Conservation (phyloP, 192 early-diverging fungal species). For the Entrophospora sp. region DNA sequence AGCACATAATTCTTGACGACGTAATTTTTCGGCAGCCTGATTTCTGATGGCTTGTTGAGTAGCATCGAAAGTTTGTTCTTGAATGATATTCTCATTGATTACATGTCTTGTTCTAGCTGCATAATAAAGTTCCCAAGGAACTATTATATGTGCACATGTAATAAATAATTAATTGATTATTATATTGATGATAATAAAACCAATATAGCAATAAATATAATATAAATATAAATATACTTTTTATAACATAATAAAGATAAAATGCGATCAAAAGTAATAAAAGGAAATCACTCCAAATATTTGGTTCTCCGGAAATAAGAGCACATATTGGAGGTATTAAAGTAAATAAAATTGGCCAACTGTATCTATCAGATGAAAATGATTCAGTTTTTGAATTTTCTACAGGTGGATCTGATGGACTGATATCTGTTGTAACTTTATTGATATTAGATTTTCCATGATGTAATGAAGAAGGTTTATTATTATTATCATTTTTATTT, state of each 20-base stretch:
- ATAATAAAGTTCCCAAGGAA: conserved; percentile 53
- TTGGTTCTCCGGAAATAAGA: conserved; percentile 46
- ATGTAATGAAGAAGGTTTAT: neutral
- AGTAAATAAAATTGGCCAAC: conserved; percentile 52
- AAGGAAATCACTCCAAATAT: conserved; percentile 51
- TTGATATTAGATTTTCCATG: neutral
- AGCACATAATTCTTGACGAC: conserved; percentile 40
- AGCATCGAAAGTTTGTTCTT: conserved; percentile 23
- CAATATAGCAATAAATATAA: neutral
- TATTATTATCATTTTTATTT: neutral
- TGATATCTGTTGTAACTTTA: conserved; percentile 1
- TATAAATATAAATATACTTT: conserved; percentile 37
- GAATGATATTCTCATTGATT: conserved; percentile 24
- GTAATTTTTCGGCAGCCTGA: conserved; percentile 33
- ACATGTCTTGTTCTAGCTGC: conserved; percentile 39
- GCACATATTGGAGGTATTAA: conserved; percentile 47
- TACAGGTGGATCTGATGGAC: conserved; percentile 16
- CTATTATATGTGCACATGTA: conserved; percentile 21
- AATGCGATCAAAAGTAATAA: conserved; percentile 45
- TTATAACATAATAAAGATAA: conserved; percentile 52
- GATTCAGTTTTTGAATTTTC: conserved; percentile 21
- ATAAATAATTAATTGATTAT: neutral
- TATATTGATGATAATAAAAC: neutral
- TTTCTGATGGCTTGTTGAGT: conserved; percentile 23
- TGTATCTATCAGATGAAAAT: conserved; percentile 35